Conservation (phyloP, 1,284 basidiomycete species). For the Schizophyllum amplum region DNA sequence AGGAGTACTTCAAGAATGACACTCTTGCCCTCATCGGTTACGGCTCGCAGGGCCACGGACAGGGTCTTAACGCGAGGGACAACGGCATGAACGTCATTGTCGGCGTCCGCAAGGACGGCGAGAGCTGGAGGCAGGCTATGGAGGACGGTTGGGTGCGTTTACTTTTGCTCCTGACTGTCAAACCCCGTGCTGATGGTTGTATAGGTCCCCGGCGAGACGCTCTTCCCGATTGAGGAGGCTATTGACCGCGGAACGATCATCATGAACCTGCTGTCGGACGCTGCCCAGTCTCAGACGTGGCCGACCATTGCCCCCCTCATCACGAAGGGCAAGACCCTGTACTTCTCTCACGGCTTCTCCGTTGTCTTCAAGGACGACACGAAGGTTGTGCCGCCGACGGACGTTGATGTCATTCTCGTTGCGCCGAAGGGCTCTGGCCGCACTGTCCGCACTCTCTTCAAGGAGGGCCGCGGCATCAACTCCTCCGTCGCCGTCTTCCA, state of each 20-base stretch:
- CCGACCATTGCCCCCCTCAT: conserved; percentile 81
- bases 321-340: conserved; percentile 99
- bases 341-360: conserved; percentile 99
- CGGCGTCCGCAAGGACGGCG: conserved; percentile 95
- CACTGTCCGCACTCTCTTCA: conserved; percentile 98
- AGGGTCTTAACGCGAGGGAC: conserved; percentile 98
- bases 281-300: conserved; percentile 97
- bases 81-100: conserved; percentile 98
- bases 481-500: conserved; percentile 83
- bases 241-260: conserved; percentile 95
- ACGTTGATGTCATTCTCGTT: conserved; percentile 98
- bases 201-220: conserved; percentile 90
- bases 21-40: conserved; percentile 98
- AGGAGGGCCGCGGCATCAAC: conserved; percentile 98
- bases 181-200: conserved; percentile 4
- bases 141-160: conserved; percentile 91
- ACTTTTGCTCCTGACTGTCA: conserved; percentile 1
- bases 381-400: conserved; percentile 82
- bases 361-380: conserved; percentile 98
- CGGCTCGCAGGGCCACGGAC: conserved; percentile 98
- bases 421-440: conserved; percentile 99
- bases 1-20: conserved; percentile 99
- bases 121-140: conserved; percentile 92
- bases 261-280: conserved; percentile 99
- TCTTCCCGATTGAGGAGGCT: conserved; percentile 98